Percentiles rank a stretch among this genome's conserved stretches.
Conservation (phyloP, 345 rosid genomes). For the Sonneratia alba region DNA sequence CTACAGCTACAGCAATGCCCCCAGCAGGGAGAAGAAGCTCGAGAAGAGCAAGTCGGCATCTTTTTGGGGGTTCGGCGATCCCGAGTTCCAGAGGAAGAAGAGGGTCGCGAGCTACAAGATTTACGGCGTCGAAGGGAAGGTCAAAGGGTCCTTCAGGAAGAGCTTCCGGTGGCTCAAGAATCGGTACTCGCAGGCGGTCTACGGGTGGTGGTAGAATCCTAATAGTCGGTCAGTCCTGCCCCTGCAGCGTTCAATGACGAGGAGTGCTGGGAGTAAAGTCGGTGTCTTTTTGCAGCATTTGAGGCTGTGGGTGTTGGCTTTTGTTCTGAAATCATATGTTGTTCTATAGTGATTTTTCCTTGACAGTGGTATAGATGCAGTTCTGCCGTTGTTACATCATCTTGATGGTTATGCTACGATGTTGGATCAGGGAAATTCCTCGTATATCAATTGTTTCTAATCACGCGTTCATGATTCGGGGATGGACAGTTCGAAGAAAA, state of each 20-base stretch:
- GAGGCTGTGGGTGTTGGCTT: background rate
- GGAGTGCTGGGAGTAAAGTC: background rate
- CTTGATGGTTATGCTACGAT: too few species aligned
- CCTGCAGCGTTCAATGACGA: background rate
- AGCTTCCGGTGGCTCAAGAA: constrained; percentile 87
- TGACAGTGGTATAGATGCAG: background rate
- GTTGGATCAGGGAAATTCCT: too few species aligned
- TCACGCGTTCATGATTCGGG: too few species aligned
- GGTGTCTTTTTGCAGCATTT: background rate
- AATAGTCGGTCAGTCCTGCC: too few species aligned
- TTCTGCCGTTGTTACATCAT: too few species aligned
- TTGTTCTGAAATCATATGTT: background rate
- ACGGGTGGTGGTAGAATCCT: constrained; percentile 70
- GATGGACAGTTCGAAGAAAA: background rate
- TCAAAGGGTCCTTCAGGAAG: constrained; percentile 74
- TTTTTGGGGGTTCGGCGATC: constrained; percentile 47
- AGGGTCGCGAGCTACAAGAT: constrained; percentile 88
- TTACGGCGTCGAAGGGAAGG: constrained; percentile 78
- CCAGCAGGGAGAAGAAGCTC: constrained; percentile 41
- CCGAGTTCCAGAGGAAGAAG: constrained; percentile 89
- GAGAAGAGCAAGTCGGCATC: constrained; percentile 37
- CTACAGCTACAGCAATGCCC: constrained; percentile 10
- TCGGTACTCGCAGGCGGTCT: constrained; percentile 54
- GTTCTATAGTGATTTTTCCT: background rate
- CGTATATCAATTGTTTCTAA: too few species aligned